Evolutionary conservation across 192 early-diverging fungal genomes (phyloP), one percentile per base, ranked within the genome.

Genomic region (Coemansia aciculifera): DNA sequence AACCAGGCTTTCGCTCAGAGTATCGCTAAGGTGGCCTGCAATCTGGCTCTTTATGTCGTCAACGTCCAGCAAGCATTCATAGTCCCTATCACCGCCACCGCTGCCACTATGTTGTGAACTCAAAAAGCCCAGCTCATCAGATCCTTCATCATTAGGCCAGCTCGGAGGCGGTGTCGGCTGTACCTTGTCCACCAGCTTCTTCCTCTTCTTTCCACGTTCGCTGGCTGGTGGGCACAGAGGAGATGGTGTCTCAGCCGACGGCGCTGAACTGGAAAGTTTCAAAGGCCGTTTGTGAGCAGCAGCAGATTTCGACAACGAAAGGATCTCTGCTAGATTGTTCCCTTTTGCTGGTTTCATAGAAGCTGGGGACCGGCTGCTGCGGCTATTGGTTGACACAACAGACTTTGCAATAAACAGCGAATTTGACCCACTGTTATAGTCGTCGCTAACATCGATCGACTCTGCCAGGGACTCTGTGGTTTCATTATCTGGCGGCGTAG

Each of bases 401-500:
- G 59, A 38, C n/a, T 60, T 38, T 21, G 9, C 7, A 11, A 60
- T 23, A 23, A 23, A 60, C 8, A 60, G 59, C 7, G 59, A 37
- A 13, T 60, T 60, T 11, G 36, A 3, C 2, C 36, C 36, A 19
- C 59, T 60, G n/a, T 17, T 39, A 15, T 21, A 32, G 40, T 75
- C 78, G n/a, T 80, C 73, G 59, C 78, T 75, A 19, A 75, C 21
- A 24, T 75, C 78, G 15, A 75, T 66, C 3, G 78, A 75, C 69
- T 80, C 78, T 42, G 74, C 56, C 42, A 67, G 79, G 7, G 79
- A 81, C n/a, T 63, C 70, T 1, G 40, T 64, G 5, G 42, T 39
- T 31, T 24, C 13, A 13, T 12, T 15, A 34, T 57, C 54, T 0
- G 15, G 13, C 31, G 54, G 54, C 4, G 29, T 7, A 31, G 15